Evolutionary conservation across 129 eudicot species (phyloP).

Genomic region (Lactuca saligna): DNA sequence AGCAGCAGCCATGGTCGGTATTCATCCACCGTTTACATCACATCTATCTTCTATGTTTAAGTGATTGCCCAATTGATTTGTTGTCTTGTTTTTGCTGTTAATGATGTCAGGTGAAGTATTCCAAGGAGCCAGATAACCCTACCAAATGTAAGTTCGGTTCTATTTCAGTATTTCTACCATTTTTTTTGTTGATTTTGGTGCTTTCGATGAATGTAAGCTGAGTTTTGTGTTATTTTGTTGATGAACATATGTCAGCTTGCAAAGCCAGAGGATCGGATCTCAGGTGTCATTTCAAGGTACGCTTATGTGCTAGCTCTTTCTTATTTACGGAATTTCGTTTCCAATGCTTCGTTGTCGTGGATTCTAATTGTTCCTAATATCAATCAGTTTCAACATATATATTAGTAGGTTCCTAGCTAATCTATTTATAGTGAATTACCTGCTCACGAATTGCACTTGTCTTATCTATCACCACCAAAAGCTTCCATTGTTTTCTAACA

Average conservation of each 20-base stretch:
- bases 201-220: not conserved
- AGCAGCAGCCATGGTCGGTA: slow-evolving; percentile 12
- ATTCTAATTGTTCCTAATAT: not conserved
- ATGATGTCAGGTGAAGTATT: slow-evolving; percentile 41
- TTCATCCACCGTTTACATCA: not conserved
- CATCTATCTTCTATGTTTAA: not conserved
- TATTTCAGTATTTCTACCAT: not conserved
- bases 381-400: not conserved
- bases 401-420: not conserved
- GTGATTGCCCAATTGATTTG: not conserved
- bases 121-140: slow-evolving; percentile 45
- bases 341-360: not conserved
- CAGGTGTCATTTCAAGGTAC: slow-evolving; percentile 51
- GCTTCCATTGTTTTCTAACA: not conserved
- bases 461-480: not conserved
- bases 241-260: slow-evolving; percentile 36
- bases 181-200: not conserved
- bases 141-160: slow-evolving; percentile 38
- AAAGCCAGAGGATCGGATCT: slow-evolving; percentile 50
- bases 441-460: no score
- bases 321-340: not conserved
- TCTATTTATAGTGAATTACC: no score
- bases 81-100: not conserved
- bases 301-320: not conserved
- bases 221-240: not conserved